Conservation (phyloP, 176 grass and related monocot genomes). For the Phoenix dactylifera region DNA sequence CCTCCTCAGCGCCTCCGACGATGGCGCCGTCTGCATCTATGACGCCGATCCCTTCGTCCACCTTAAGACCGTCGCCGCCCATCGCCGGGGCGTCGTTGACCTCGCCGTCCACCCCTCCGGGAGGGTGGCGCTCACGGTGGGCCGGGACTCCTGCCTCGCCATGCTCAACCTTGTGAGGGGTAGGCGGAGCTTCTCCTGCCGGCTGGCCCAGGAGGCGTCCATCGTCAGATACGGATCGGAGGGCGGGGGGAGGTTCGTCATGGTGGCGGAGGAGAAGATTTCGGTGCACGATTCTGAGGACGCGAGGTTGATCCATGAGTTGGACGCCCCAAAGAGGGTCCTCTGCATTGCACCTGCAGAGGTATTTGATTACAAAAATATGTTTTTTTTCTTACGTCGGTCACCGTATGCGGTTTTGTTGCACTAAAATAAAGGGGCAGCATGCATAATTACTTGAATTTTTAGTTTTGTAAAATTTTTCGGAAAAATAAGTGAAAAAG, state of each 20-base stretch:
- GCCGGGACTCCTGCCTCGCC: conserved; percentile 40
- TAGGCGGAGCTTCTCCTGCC: conserved; percentile 56
- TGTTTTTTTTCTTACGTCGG: not conserved
- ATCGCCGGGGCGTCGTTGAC: conserved; percentile 28
- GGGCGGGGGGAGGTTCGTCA: conserved; percentile 33
- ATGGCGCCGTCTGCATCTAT: conserved; percentile 65
- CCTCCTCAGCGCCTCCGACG: conserved; percentile 75
- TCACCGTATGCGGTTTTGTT: not conserved
- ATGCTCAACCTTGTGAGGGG: conserved; percentile 79
- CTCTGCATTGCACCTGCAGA: conserved; percentile 51
- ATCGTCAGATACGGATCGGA: conserved; percentile 35
- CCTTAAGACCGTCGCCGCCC: conserved; percentile 35
- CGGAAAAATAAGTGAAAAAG: too few species aligned
- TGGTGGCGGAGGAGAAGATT: conserved; percentile 46
- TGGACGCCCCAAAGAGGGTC: conserved; percentile 44
- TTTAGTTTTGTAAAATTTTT: too few species aligned
- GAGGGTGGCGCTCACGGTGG: conserved; percentile 53
- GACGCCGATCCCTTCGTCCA: conserved; percentile 76
- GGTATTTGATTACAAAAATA: conserved; percentile 30
- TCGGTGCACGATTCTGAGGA: conserved; percentile 68
- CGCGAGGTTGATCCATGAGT: conserved; percentile 61
- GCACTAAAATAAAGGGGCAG: not conserved
- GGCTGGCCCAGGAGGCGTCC: conserved; percentile 47
- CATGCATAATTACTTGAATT: too few species aligned
- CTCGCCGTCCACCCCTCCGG: conserved; percentile 68